Base-by-base conservation (phyloP, 2,329 filamentous ascomycete species). In the Nannizziopsis arthrosporioides region DNA sequence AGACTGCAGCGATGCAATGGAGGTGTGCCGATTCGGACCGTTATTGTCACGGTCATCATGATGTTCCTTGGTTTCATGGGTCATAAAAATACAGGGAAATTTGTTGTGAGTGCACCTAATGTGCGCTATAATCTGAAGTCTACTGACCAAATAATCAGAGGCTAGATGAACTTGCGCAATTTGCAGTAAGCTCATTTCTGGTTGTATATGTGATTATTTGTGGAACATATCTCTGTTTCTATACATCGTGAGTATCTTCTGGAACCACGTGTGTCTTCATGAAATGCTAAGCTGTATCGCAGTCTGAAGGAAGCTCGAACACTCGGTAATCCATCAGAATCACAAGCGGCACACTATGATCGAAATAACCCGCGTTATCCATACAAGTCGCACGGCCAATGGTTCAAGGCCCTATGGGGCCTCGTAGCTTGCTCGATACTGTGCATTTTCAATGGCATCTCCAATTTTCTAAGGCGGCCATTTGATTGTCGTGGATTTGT, bases 161-260 rank as follows among this genome's bases (percentile, higher is more conserved):
- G 31, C 51, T 68, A 19, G 57, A 57, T 15, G 65, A 68, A 48
- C 57, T 69, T 10, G 61, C 62, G 63, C 65, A 63, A 18, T 51
- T 59, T 19, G 67, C 58, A 12, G 61, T 62, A 0, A 62, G 64
- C 3, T 67, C 66, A 9, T 66, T 60, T 51, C 54, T 68, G 8
- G 63, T 69, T 36, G 63, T 68, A 1, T 70, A 68, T 39, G 56
- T 57, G 11, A 61, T 63, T 12, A 66, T 70, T n/a, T 69, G 66
- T 46, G 65, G 61, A 18, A 67, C 67, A 0, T 70, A 69, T 53
- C 57, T 70, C 5, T 47, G 51, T 12, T 55, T 55, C 37, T 31
- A 61, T 55, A 59, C 59, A 44, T 63, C 61, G 66, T 68, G 51
- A 45, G 56, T 53, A 11, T 27, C n/a, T 32, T 18, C 18, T 3